Evolutionary conservation across 2,329 filamentous ascomycete species (phyloP).

Genomic region (Coniochaeta hoffmannii): DNA sequence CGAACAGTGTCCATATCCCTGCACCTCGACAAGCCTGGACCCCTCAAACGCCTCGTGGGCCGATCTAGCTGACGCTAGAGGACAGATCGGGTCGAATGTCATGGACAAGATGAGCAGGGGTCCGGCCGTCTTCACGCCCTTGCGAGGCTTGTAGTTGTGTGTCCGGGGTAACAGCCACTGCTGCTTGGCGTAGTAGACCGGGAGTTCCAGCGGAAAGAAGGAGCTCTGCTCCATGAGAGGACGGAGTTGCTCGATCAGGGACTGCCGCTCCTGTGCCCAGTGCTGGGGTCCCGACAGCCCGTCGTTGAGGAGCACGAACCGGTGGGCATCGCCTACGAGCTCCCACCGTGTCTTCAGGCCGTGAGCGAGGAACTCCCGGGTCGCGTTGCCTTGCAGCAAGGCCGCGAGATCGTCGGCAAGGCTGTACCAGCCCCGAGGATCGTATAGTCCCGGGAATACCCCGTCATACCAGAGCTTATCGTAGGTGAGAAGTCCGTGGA

Average conservation of each 20-base stretch:
- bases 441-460: conserved; percentile 31
- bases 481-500: conserved; percentile 30
- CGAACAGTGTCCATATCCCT: conserved; percentile 35
- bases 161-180: conserved; percentile 22
- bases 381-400: conserved; percentile 31
- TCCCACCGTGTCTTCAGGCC: conserved; percentile 12
- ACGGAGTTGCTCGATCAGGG: conserved; percentile 24
- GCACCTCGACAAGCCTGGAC: conserved; percentile 30
- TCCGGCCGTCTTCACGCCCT: conserved; percentile 31
- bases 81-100: conserved; percentile 50
- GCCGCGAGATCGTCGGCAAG: conserved; percentile 26
- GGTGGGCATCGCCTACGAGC: conserved; percentile 18
- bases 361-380: conserved; percentile 27
- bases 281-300: conserved; percentile 19
- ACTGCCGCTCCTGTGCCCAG: conserved; percentile 24
- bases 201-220: conserved; percentile 20
- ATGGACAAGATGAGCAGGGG: conserved; percentile 49
- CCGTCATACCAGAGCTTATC: conserved; percentile 25
- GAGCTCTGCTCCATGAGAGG: conserved; percentile 24
- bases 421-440: conserved; percentile 26
- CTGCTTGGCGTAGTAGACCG: conserved; percentile 19
- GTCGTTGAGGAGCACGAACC: conserved; percentile 23
- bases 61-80: conserved; percentile 27
- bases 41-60: conserved; percentile 27
- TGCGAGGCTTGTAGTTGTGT: conserved; percentile 19